Conservation (phyloP, 2,329 filamentous ascomycete genomes). For the Xylariomycetidae sp. region DNA sequence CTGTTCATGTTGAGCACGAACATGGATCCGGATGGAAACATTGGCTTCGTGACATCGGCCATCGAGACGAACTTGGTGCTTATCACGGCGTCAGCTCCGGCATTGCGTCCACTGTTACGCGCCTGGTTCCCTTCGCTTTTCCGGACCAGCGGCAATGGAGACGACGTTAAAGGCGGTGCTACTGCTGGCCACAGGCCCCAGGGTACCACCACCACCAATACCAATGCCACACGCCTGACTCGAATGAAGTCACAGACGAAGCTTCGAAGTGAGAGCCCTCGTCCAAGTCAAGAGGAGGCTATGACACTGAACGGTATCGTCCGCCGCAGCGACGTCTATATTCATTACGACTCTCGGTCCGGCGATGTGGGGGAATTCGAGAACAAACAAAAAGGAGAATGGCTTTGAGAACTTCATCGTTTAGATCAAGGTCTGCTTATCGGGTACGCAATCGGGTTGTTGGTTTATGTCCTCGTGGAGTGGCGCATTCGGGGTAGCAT, state of each 20-base stretch:
- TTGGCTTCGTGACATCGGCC: slow-evolving; percentile 30
- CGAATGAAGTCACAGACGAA: slow-evolving; percentile 12
- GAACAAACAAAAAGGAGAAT: slow-evolving; percentile 7
- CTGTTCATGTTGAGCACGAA: slow-evolving; percentile 22
- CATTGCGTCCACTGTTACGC: slow-evolving; percentile 32
- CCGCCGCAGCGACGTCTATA: slow-evolving; percentile 6
- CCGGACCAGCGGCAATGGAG: slow-evolving; percentile 15
- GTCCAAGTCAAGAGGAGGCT: slow-evolving; percentile 11
- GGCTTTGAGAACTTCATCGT: slow-evolving; percentile 14
- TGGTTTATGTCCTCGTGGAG: no score
- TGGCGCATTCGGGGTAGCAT: no score
- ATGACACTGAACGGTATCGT: slow-evolving; percentile 9
- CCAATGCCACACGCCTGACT: slow-evolving; percentile 11
- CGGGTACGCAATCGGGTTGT: no score
- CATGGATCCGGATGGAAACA: slow-evolving; percentile 24
- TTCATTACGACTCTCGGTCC: slow-evolving; percentile 4
- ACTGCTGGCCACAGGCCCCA: slow-evolving; percentile 10
- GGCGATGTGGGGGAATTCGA: slow-evolving; percentile 2
- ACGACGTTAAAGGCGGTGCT: slow-evolving; percentile 15
- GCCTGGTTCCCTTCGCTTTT: slow-evolving; percentile 26
- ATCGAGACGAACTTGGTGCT: slow-evolving; percentile 37
- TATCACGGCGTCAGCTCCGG: slow-evolving; percentile 36
- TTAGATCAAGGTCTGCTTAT: no score
- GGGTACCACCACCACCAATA: no score
- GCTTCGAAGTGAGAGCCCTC: slow-evolving; percentile 10